Evolutionary conservation across 495 filamentous ascomycete species (phyloP), one percentile per base, ranked within the genome.

Genomic region (Podospora fimiseda): DNA sequence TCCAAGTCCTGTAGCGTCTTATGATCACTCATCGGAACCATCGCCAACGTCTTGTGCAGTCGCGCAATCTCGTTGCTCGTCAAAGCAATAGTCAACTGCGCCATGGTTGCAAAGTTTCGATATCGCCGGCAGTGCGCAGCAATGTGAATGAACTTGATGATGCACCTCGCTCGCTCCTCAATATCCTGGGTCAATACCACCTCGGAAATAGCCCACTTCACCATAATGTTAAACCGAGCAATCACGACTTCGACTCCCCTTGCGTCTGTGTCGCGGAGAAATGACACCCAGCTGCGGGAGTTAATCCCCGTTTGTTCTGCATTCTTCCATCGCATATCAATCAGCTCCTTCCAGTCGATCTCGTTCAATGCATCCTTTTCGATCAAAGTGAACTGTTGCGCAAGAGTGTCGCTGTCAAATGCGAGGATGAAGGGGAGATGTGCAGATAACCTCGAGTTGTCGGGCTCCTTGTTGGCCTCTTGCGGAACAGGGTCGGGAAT

Each of bases 311-410:
- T 76, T 14, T 76, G 74, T 15, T 83, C 76, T 14, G 83, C 79
- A 48, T 88, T 83, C 49, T 81, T 88, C 90, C 90, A 96, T 51
- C 81, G 82, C 79, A 99, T 87, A 24, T 96, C 89, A 48, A 99
- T 90, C 43, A 99, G 75, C 62, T 99, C 94, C 63, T 86, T 90
- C 94, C 94, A 99, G 70, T 96, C 91, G 48, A 99, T 86, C 61
- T 97, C 94, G 58, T 90, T 90, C 43, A 99, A 70, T 0, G 94
- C 94, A 61, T 95, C 91, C 72, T 94, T 94, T 67, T 99, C 94
- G 49, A 99, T 88, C 39, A 99, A 73, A 0, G 91, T 96, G 59
- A 97, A 85, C 66, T 97, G 94, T 67, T 97, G 87, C 6, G 94
- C 93, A 37, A 99, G 77, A 18, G 87, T 73, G 48, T 90, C 86